These are phyloP conservation scores for Spathaspora gorwiae DNA, from an alignment of 805 yeast genomes.

Conservation along the genomic window DNA sequence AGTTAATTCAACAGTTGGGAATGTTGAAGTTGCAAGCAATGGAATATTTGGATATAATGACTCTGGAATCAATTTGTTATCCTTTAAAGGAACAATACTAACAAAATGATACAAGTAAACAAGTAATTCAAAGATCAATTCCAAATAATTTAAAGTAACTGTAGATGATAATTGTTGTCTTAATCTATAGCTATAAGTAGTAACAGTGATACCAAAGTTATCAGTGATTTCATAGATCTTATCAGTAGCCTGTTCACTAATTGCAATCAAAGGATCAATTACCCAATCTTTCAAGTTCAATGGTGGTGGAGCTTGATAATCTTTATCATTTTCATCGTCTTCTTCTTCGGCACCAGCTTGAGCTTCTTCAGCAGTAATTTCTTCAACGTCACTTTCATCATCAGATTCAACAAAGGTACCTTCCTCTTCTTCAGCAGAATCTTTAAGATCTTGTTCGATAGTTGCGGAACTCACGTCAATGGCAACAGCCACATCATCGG, in stretches of 20 bases:
- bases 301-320: conserved; percentile 37
- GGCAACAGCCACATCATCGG: conserved; percentile 16
- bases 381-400: conserved; percentile 22
- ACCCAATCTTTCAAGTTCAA: conserved; percentile 33
- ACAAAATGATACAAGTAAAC: conserved; percentile 30
- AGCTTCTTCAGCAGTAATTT: conserved; percentile 18
- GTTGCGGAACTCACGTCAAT: conserved; percentile 13
- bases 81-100: conserved; percentile 31
- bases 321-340: conserved; percentile 32
- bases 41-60: conserved; percentile 29
- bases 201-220: conserved; percentile 28
- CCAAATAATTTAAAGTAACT: conserved; percentile 33
- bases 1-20: conserved; percentile 33
- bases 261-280: conserved; percentile 34
- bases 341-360: conserved; percentile 23
- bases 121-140: conserved; percentile 22
- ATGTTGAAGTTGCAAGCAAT: conserved; percentile 14
- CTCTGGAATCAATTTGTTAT: conserved; percentile 34
- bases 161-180: conserved; percentile 36
- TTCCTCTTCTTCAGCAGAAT: conserved; percentile 16
- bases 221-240: conserved; percentile 30
- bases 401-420: conserved; percentile 19
- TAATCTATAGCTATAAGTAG: conserved; percentile 32
- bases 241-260: conserved; percentile 20
- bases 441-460: conserved; percentile 17